Conservation (phyloP, 2,329 filamentous ascomycete species). For the Byssochlamys sp. region DNA sequence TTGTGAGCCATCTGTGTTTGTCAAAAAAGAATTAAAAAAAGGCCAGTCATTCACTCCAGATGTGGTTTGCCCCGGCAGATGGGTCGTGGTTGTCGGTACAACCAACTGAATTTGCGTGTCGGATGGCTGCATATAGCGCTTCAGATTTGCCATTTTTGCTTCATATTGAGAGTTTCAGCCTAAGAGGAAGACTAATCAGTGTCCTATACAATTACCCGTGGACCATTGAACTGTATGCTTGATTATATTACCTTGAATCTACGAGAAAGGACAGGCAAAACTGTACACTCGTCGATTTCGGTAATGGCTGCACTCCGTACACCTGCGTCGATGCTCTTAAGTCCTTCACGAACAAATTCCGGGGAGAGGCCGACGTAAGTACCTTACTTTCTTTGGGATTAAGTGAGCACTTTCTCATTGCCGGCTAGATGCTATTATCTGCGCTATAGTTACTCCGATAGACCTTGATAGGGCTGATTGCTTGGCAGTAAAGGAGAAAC, state of each 20-base stretch:
- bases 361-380: not conserved
- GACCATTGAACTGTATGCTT: not conserved
- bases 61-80: not conserved
- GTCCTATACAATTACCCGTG: not conserved
- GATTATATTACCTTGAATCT: not conserved
- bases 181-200: not conserved
- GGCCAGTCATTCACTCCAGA: not conserved
- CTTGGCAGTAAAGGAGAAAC: too few relatives aligned
- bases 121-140: slow-evolving; percentile 1
- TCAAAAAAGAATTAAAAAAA: not conserved
- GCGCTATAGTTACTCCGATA: too few relatives aligned
- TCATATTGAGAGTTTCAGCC: not conserved
- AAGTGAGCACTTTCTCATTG: too few relatives aligned
- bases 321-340: not conserved
- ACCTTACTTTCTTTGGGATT: not conserved
- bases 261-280: not conserved
- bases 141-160: not conserved
- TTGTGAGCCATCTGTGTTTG: not conserved
- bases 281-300: not conserved
- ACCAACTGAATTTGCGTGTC: not conserved
- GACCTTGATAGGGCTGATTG: too few relatives aligned
- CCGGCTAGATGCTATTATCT: too few relatives aligned
- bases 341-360: not conserved
- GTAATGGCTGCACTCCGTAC: not conserved
- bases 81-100: not conserved